These are phyloP conservation scores for Hysterium pulicare DNA, from an alignment of 2,329 filamentous ascomycete genomes.

Conservation along the genomic window DNA sequence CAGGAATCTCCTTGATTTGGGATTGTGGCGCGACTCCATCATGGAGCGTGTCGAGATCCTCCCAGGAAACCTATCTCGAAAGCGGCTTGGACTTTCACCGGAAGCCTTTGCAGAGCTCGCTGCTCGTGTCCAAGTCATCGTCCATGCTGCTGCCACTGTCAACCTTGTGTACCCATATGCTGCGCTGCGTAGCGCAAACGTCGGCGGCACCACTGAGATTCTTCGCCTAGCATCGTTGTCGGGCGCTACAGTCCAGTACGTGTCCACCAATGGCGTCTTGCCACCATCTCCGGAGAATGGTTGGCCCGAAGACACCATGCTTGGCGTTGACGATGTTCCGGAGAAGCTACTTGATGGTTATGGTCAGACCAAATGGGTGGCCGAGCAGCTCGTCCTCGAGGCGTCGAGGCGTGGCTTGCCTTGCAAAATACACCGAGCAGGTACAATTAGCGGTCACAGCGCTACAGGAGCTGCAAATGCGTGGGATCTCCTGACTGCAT, in stretches of 20 bases:
- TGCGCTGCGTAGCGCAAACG: conserved; percentile 68
- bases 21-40: conserved; percentile 72
- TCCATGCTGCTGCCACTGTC: conserved; percentile 75
- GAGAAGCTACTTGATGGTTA: conserved; percentile 69
- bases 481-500: conserved; percentile 72
- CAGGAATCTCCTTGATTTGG: conserved; percentile 72
- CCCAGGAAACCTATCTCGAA: conserved; percentile 68
- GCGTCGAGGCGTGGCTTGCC: conserved; percentile 67
- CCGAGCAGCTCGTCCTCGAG: conserved; percentile 69
- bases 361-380: conserved; percentile 78
- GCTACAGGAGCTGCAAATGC: conserved; percentile 71
- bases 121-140: conserved; percentile 64
- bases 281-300: conserved; percentile 63
- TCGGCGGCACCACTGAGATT: conserved; percentile 74
- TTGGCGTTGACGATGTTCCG: conserved; percentile 66
- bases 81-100: conserved; percentile 64
- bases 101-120: conserved; percentile 65
- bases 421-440: conserved; percentile 67
- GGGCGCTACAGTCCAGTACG: conserved; percentile 71
- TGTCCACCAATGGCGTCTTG: conserved; percentile 77
- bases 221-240: conserved; percentile 65
- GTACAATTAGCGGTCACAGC: conserved; percentile 77
- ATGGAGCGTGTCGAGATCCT: conserved; percentile 75
- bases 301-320: conserved; percentile 67
- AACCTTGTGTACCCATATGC: conserved; percentile 81